A percentile compares a stretch with the other conserved stretches of the same genome.
Conservation (phyloP, 1,284 basidiomycete genomes). For the Ustilago shanxiensis region DNA sequence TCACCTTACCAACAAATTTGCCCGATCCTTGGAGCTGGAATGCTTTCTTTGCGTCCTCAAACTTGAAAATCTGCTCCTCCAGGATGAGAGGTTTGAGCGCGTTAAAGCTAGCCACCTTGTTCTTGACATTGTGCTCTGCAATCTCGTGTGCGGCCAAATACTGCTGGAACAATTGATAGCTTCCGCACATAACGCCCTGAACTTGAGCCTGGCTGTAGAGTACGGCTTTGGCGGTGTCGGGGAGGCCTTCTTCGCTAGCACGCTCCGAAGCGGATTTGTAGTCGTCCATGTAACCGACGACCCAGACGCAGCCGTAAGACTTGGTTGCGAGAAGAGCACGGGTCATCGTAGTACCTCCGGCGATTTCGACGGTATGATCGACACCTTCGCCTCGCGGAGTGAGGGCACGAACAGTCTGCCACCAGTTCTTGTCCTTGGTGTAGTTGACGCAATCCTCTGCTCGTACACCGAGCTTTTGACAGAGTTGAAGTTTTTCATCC, state of each 20-base stretch:
- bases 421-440: conserved; percentile 27
- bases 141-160: conserved; percentile 29
- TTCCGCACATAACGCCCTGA: conserved; percentile 49
- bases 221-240: conserved; percentile 34
- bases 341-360: conserved; percentile 38
- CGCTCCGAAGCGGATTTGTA: conserved; percentile 24
- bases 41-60: conserved; percentile 36
- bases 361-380: conserved; percentile 49
- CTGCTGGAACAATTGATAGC: conserved; percentile 47
- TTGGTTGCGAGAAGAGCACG: conserved; percentile 32
- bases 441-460: conserved; percentile 45
- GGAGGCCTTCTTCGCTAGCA: conserved; percentile 2
- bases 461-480: conserved; percentile 28
- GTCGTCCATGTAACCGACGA: conserved; percentile 54
- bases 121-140: conserved; percentile 15
- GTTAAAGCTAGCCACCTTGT: conserved; percentile 7
- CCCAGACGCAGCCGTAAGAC: conserved; percentile 33
- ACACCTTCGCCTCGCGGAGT: conserved; percentile 33
- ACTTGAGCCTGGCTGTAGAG: conserved; percentile 40
- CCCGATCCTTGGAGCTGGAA: conserved; percentile 34
- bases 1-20: conserved; percentile 46
- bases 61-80: conserved; percentile 29
- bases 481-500: conserved; percentile 34
- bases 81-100: conserved; percentile 29
- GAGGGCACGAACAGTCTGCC: conserved; percentile 17